Base-by-base conservation (phyloP, 495 filamentous ascomycete genomes). In the Tuber microsphaerosporum region DNA sequence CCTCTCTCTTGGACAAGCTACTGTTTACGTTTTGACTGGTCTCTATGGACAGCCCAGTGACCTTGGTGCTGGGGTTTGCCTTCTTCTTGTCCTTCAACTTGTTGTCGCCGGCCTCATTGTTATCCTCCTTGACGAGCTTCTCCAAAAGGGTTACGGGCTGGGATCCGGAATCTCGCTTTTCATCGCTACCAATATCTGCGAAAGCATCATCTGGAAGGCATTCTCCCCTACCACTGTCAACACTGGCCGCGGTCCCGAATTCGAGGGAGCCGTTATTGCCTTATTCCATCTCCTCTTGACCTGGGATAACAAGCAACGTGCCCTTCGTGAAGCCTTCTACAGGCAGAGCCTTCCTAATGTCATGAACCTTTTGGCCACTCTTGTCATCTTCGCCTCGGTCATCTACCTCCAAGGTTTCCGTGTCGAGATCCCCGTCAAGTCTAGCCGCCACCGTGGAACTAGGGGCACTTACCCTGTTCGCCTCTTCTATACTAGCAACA, bases 381-480 rank as follows among this genome's bases (percentile, higher is more conserved):
- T 98, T 76, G 79, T 91, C 77, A 92, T 99, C 84, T 99, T 99
- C 86, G 92, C 92, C 76, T 92, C 94, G 69, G 96, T 99, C 82
- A 98, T 99, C 88, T 99, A 99, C 87, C 93, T 99, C 75, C 96
- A 99, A 86, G 96, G 96, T 75, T 98, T 99, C 92, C 94, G 96
- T 79, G 96, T 99, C 83, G 96, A 99, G 86, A 98, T 99, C 84
- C 96, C 96, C 77, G 96, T 99, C 89, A 99, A 99, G 89, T 97
- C 94, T 61, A 94, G 94, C 76, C 94, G 94, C 87, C 96, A 98
- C 87, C 93, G 96, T 88, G 96, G 96, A 84, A 96, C 97, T 85
- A 94, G 96, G 82, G 96, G 87, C 86, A 93, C 86, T 83, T 96
- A 90, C 84, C 89, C 89, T 73, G 88, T 93, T 83, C 91, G 91